Percentiles rank a stretch among this genome's conserved stretches.
phyloP scores from a whole-genome alignment of 192 early-diverging fungal species.

The Funneliformis mosseae region DNA sequence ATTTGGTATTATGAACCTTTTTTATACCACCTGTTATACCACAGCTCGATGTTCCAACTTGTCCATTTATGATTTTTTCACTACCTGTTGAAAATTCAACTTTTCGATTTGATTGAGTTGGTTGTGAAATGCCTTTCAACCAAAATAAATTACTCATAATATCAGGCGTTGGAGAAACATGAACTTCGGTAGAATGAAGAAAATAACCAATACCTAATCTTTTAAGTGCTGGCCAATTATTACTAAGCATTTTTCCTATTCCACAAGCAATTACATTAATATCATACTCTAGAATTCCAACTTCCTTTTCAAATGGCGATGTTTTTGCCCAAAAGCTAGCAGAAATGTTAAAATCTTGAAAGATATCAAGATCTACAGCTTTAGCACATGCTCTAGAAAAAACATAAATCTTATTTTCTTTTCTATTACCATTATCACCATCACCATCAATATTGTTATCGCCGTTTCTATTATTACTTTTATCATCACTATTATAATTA shows the following conservation, averaged over 20 bases:
- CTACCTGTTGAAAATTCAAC: background rate
- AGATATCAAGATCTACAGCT: background rate
- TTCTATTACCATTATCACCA: background rate
- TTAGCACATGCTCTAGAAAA: background rate
- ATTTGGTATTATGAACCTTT: background rate
- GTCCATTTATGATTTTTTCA: background rate
- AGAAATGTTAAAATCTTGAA: background rate
- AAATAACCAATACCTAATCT: background rate
- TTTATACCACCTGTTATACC: background rate
- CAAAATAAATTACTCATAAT: background rate
- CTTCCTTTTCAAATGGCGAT: background rate
- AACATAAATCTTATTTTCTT: background rate
- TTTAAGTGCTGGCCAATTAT: background rate
- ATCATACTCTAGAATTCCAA: background rate
- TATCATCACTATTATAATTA: too few relatives aligned
- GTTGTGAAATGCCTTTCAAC: background rate
- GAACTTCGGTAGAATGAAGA: background rate
- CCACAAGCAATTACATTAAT: background rate
- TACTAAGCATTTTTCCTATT: background rate
- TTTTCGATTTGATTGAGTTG: background rate
- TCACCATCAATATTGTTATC: background rate
- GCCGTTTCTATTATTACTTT: background rate
- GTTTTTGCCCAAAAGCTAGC: background rate
- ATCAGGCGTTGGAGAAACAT: background rate
- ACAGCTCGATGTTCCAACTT: background rate